Percentiles rank a stretch among this genome's conserved stretches.
Evolutionary conservation across 306 rosid species (phyloP).

Genomic region (Vicia faba): DNA sequence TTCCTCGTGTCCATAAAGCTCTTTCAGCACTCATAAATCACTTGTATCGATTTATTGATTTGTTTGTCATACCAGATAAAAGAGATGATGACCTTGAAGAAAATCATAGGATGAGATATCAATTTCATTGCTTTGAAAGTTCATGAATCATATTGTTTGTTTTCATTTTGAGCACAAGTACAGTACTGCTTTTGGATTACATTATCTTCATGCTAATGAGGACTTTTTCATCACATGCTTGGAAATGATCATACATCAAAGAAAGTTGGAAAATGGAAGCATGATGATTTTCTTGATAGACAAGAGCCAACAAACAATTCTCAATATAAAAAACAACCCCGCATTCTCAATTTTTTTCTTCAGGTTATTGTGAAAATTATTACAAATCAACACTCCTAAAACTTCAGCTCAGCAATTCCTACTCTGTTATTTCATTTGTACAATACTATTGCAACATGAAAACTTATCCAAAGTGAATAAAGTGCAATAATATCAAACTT

Average conservation of each 20-base stretch:
- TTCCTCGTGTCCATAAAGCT: too few relatives aligned
- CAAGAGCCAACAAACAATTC: neutral
- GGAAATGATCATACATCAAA: neutral
- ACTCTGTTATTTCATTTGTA: conserved; percentile 33
- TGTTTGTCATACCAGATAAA: too few relatives aligned
- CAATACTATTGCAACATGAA: conserved; percentile 26
- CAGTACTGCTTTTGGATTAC: neutral
- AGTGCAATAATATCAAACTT: conserved; percentile 23
- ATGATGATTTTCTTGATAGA: neutral
- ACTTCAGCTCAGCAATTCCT: conserved; percentile 6
- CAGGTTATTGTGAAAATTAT: conserved; percentile 2
- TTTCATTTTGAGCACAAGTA: too few relatives aligned
- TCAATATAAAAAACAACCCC: neutral
- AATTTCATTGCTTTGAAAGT: too few relatives aligned
- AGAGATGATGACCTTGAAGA: too few relatives aligned
- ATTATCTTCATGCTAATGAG: neutral
- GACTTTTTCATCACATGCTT: neutral
- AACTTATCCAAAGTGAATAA: conserved; percentile 26
- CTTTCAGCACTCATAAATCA: too few relatives aligned
- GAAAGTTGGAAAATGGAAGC: neutral
- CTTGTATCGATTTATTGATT: too few relatives aligned
- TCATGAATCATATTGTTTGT: too few relatives aligned
- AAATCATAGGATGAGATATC: too few relatives aligned
- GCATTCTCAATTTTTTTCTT: neutral
- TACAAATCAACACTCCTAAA: conserved; percentile 17